A percentile compares a stretch with the other conserved stretches of the same genome.
Conservation (phyloP, 805 yeast species). For the Wickerhamiella musiphila region DNA sequence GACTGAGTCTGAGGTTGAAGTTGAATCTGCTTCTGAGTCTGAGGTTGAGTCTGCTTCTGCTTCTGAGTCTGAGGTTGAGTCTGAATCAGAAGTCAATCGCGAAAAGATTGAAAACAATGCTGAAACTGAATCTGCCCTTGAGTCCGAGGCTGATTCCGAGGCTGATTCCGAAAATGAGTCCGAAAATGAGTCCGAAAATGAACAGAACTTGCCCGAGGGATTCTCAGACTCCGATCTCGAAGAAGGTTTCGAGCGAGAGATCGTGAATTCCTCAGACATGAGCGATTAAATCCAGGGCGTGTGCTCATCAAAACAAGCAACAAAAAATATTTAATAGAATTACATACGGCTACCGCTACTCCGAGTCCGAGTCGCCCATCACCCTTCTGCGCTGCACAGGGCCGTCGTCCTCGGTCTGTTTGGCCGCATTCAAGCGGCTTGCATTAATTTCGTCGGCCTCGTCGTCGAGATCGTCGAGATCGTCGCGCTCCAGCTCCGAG, state of each 20-base stretch:
- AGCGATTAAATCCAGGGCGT: too few relatives aligned
- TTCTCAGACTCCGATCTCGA: too few relatives aligned
- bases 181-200: too few relatives aligned
- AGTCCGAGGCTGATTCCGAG: too few relatives aligned
- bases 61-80: too few relatives aligned
- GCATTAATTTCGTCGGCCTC: slow-evolving; percentile 22
- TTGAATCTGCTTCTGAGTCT: slow-evolving; percentile 1
- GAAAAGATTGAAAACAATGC: too few relatives aligned
- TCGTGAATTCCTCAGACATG: too few relatives aligned
- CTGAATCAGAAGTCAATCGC: too few relatives aligned
- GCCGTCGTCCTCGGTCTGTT: slow-evolving; percentile 3
- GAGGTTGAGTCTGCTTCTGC: too few relatives aligned
- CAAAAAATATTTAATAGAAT: not conserved
- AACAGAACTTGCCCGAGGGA: too few relatives aligned
- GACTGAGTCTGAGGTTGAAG: slow-evolving; percentile 17
- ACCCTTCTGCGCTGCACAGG: slow-evolving; percentile 2
- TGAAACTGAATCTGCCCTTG: not conserved
- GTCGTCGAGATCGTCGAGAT: slow-evolving; percentile 9
- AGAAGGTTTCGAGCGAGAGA: too few relatives aligned
- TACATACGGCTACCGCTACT: not conserved
- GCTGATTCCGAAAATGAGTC: too few relatives aligned
- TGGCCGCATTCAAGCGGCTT: not conserved
- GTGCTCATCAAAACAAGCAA: not conserved
- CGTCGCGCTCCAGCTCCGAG: slow-evolving; percentile 10
- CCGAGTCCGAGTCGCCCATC: slow-evolving; percentile 1